phyloP scores from a whole-genome alignment of 163 green algal genomes.

The Scenedesmus sp. region DNA sequence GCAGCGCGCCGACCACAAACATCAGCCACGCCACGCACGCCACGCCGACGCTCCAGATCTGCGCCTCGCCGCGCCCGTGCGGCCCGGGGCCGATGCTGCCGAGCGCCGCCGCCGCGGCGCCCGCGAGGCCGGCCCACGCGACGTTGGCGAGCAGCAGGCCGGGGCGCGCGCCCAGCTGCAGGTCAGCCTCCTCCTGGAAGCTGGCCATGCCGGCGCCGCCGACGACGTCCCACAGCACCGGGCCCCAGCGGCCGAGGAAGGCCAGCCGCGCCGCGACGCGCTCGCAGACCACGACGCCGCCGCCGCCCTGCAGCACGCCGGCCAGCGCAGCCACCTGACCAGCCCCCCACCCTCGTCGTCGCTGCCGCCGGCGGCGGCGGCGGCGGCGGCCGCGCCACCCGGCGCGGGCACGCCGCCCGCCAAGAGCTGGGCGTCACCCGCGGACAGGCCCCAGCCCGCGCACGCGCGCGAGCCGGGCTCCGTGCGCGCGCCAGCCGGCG shows the following conservation, averaged over 20 bases:
- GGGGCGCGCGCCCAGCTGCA: neutral
- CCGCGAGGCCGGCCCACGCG: neutral
- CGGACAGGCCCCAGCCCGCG: too few species aligned
- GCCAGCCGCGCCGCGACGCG: neutral
- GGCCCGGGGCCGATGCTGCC: neutral
- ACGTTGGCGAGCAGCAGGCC: conserved; percentile 7
- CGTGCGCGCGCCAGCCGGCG: too few species aligned
- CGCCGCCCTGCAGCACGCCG: neutral
- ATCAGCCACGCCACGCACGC: conserved; percentile 3
- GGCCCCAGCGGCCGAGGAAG: conserved; percentile 1
- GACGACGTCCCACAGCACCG: conserved; percentile 9
- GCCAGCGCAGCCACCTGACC: too few species aligned
- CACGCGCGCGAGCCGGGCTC: too few species aligned
- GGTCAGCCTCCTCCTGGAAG: neutral
- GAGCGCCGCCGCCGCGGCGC: neutral
- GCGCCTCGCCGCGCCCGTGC: neutral
- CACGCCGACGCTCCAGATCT: neutral
- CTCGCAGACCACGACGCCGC: neutral
- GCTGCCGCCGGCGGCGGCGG: neutral
- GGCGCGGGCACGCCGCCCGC: neutral
- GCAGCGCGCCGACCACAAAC: conserved; percentile 6
- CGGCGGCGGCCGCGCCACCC: neutral
- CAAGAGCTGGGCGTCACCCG: too few species aligned
- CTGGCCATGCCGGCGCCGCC: neutral
- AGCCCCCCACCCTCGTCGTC: neutral